Evolutionary conservation across 1,284 basidiomycete genomes (phyloP), one percentile per base, ranked within the genome.

Genomic region (Lentinus polychrous): DNA sequence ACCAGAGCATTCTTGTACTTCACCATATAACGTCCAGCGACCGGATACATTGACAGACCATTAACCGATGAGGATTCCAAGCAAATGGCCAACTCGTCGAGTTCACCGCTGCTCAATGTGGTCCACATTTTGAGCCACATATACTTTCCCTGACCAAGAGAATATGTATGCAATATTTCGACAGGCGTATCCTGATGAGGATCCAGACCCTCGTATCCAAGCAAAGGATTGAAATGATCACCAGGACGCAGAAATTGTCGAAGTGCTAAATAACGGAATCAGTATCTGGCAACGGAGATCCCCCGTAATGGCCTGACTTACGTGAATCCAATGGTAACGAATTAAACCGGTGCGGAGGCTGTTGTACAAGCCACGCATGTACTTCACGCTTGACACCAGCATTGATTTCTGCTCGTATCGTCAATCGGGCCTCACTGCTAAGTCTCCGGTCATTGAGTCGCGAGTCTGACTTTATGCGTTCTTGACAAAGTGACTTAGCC

Each of bases 61-160:
- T 61, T 52, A 6, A 60, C 58, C 2, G 62, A 47, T 0, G 65
- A 58, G 1, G 57, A 54, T 31, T 62, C 52, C 0, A 71, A 57
- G 0, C 65, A 57, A 2, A 49, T 34, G 1, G 60, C 53, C 45
- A 69, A 69, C 3, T 48, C 18, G 2, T 56, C 53, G 7, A 15
- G 35, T 2, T 62, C 52, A 17, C 61, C 44, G 7, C 57, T 51
- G 7, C 46, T 46, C 8, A 49, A 53, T 57, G 60, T 62, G 15
- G 22, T 18, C n/a, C 53, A 59, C 34, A 52, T 53, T 3, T 58
- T 58, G 5, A 53, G 41, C 69, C 69, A 73, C 7, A 63, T 24
- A 49, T 72, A 71, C 49, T 71, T 71, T n/a, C 59, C 58, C n/a
- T 54, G 46, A 2, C 69, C 69, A 18, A 72, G 61, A 0, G 69